Percentiles rank a stretch among this genome's conserved stretches.
These are phyloP conservation scores for Oenanthe sinensis DNA, from an alignment of 129 eudicot species.

Conservation along the genomic window DNA sequence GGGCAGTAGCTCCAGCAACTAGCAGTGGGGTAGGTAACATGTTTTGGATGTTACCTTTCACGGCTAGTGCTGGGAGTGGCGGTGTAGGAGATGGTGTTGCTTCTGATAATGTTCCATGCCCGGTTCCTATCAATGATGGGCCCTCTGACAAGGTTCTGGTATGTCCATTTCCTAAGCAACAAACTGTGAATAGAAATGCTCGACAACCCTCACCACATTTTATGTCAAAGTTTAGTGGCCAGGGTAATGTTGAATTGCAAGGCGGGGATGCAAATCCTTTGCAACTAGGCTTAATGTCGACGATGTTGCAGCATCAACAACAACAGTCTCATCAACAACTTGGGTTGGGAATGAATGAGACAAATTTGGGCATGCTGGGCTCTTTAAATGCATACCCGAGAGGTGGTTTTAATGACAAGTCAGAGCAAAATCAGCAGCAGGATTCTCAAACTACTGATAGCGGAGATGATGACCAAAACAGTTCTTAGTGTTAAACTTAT, in stretches of 20 bases:
- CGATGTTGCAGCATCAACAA: constrained; percentile 35
- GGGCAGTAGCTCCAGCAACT: constrained; percentile 64
- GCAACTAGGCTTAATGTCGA: constrained; percentile 60
- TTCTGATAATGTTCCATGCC: constrained; percentile 32
- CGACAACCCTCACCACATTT: constrained; percentile 56
- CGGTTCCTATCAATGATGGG: constrained; percentile 20
- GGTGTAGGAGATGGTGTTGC: constrained; percentile 6
- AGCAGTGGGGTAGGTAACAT: constrained; percentile 38
- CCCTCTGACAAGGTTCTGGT: constrained; percentile 26
- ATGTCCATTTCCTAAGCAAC: constrained; percentile 48
- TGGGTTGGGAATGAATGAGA: constrained; percentile 62
- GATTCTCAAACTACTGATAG: constrained; percentile 54
- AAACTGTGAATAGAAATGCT: constrained; percentile 24
- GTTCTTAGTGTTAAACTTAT: constrained; percentile 34
- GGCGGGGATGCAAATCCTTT: constrained; percentile 43
- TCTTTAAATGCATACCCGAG: constrained; percentile 62
- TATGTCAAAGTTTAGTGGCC: constrained; percentile 48
- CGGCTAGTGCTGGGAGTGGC: constrained; percentile 11
- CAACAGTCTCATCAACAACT: constrained; percentile 50
- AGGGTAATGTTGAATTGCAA: constrained; percentile 44
- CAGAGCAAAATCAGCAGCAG: constrained; percentile 50
- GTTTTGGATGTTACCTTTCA: constrained; percentile 62
- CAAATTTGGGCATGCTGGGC: constrained; percentile 77
- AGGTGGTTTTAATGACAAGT: constrained; percentile 53
- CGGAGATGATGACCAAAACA: constrained; percentile 66